phyloP scores from a whole-genome alignment of 352 stramenopile species.

The Pythium utonaiense region DNA sequence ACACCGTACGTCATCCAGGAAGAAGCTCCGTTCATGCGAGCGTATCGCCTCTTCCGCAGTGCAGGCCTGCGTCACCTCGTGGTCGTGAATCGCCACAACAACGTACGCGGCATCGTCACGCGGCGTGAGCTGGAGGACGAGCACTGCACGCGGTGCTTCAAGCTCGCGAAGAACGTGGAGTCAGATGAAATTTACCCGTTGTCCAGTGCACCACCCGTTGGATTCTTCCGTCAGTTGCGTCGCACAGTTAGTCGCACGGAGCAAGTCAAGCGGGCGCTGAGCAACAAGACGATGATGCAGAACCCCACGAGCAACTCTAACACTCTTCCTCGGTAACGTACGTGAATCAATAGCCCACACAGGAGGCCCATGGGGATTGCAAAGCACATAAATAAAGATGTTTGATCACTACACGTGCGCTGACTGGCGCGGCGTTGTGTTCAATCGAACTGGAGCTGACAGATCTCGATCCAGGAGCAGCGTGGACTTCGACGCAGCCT shows the following conservation, averaged over 20 bases:
- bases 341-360: no score
- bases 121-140: constrained; percentile 79
- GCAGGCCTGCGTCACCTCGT: constrained; percentile 94
- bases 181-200: constrained; percentile 70
- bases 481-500: constrained; percentile 43
- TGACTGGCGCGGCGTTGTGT: no score
- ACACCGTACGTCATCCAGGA: constrained; percentile 96
- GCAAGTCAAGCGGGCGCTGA: constrained; percentile 70
- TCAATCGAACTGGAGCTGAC: constrained; percentile 59
- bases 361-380: no score
- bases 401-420: no score
- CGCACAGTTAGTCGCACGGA: constrained; percentile 65
- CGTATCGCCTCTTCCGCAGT: constrained; percentile 96
- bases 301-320: background rate
- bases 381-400: no score
- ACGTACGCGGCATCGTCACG: constrained; percentile 89
- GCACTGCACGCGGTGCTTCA: constrained; percentile 74
- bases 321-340: constrained; percentile 13
- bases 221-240: constrained; percentile 61
- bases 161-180: constrained; percentile 70
- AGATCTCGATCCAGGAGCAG: constrained; percentile 73
- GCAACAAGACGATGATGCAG: constrained; percentile 27
- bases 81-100: constrained; percentile 91
- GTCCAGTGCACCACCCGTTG: constrained; percentile 42
- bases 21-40: constrained; percentile 92